Percentiles rank a stretch among this genome's conserved stretches.
These are phyloP conservation scores for Larix kaempferi DNA, from an alignment of 75 land plant species.

Conservation along the genomic window DNA sequence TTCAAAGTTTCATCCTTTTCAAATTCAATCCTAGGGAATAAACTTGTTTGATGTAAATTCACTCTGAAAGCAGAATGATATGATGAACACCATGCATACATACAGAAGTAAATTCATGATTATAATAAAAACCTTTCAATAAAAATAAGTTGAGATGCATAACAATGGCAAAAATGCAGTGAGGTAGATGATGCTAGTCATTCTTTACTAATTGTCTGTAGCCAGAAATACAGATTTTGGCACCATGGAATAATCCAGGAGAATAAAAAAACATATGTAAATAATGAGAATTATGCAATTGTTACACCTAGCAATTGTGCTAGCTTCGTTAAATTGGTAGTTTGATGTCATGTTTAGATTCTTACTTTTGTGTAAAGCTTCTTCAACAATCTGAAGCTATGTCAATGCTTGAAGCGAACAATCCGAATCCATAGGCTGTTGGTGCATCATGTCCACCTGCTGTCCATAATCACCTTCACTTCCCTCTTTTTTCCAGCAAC, in stretches of 20 bases:
- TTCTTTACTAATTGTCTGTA: neutral
- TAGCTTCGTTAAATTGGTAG: neutral
- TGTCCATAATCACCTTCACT: neutral
- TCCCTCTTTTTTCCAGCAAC: constrained; percentile 5
- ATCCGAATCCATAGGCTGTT: neutral
- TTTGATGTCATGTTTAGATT: neutral
- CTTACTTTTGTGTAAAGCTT: neutral
- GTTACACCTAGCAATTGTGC: neutral
- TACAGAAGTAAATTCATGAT: neutral
- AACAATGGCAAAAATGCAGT: neutral
- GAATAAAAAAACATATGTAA: neutral
- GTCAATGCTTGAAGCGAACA: constrained; percentile 2
- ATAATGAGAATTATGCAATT: neutral
- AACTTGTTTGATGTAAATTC: neutral
- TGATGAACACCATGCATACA: neutral
- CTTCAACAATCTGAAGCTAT: neutral
- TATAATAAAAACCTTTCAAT: neutral
- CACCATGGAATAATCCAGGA: neutral
- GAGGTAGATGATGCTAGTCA: neutral
- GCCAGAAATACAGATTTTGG: neutral
- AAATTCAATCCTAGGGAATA: neutral
- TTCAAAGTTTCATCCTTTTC: neutral
- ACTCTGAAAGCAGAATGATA: neutral
- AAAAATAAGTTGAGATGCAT: neutral
- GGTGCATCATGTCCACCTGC: neutral